phyloP scores from a whole-genome alignment of 2,329 filamentous ascomycete species.

The Trichoderma citrinoviride region DNA sequence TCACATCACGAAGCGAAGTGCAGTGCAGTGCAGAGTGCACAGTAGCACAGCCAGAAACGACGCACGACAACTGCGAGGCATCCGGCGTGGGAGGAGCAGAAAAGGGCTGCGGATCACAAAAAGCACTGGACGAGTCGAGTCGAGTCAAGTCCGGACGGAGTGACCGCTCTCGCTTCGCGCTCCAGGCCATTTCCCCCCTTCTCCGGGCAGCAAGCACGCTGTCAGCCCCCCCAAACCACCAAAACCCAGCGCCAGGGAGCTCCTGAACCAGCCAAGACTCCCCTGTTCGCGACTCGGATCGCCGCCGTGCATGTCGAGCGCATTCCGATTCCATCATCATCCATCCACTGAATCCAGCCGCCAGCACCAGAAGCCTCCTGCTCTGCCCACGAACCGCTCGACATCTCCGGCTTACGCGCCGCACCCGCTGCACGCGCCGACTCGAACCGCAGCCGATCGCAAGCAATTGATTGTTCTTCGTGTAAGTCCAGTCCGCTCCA shows the following conservation, averaged over 20 bases:
- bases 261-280: conserved; percentile 15
- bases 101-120: not conserved
- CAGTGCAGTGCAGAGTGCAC: no score
- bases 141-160: not conserved
- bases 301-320: conserved; percentile 15
- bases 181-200: not conserved
- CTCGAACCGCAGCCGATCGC: not conserved
- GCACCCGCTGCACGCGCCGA: not conserved
- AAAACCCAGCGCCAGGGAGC: conserved; percentile 3
- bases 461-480: not conserved
- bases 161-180: not conserved
- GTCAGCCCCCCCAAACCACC: not conserved
- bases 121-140: not conserved
- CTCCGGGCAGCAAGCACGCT: conserved; percentile 8
- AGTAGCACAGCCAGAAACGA: not conserved
- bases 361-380: not conserved
- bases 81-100: not conserved
- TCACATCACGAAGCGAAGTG: no score
- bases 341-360: not conserved
- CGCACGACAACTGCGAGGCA: not conserved
- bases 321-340: conserved; percentile 16
- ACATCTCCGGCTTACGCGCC: conserved; percentile 1
- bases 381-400: conserved; percentile 12
- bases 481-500: conserved; percentile 1
- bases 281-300: conserved; percentile 15